Base-by-base conservation (phyloP, 2,329 filamentous ascomycete genomes). In the Ceratocystis papillata region DNA sequence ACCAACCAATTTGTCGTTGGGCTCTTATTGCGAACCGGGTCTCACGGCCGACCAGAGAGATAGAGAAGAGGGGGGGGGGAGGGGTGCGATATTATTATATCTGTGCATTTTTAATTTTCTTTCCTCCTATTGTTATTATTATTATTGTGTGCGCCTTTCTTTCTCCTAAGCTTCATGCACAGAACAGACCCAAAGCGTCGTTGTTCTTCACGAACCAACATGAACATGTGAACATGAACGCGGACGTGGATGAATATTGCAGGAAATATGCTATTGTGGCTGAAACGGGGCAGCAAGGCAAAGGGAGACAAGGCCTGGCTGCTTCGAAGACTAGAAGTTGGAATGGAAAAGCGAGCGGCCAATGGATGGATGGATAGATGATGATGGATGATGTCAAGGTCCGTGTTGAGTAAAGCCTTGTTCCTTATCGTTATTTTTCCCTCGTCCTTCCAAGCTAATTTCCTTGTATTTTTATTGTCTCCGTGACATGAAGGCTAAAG, bases 161-260 rank as follows among this genome's bases (percentile, higher is more conserved):
- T 5, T 61, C 30, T 62, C 30, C 8, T 12, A 33, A 62, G 59
- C 59, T 22, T 22, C 17, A 62, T 45, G 59, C 59, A 62, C 12
- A 44, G 22, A 57, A 46, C 37, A 62, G 60, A 20, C 60, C 60
- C 53, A 57, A 57, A 57, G 53, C 25, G 53, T 57, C 53, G 25
- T 12, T 41, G 30, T 22, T 57, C 53, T 57, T 57, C 22, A 57
- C 20, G 53, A 33, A 28, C 22, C 20, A 28, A 17, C 8, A 57
- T 57, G 53, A 57, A 57, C 53, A 50, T 28, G 50, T 22, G 22
- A 55, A 28, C 5, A 50, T 50, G 6, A 17, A 50, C 46, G 22
- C n/a, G 46, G 22, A 22, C 46, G 5, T n/a, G 46, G 46, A n/a
- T 17, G n/a, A 8, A 5, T 17, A 22, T 22, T 22, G 22, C 22